Evolutionary conservation across 768 basidiomycete genomes (phyloP).

Genomic region (Plicaturopsis crispa): DNA sequence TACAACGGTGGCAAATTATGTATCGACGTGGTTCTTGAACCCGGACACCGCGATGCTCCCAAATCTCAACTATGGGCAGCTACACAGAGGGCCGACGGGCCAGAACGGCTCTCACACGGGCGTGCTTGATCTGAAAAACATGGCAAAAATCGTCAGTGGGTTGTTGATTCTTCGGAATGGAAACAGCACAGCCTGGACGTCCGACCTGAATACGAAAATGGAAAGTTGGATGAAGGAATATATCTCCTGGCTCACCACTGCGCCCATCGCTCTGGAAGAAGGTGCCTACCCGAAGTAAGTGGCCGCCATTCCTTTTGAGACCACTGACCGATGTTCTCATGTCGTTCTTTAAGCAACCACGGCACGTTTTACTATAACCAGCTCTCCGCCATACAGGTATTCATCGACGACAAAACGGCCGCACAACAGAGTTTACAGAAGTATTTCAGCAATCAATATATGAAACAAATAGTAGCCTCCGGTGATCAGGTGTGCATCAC

Average conservation of each 20-base stretch:
- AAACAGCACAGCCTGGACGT: conserved; percentile 45
- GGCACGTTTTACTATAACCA: conserved; percentile 60
- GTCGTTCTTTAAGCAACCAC: conserved; percentile 42
- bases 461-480: conserved; percentile 42
- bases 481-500: conserved; percentile 45
- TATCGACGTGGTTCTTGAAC: conserved; percentile 58
- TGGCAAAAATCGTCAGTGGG: conserved; percentile 47
- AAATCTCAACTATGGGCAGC: conserved; percentile 46
- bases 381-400: conserved; percentile 45
- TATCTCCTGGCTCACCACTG: conserved; percentile 47
- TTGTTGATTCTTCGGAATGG: conserved; percentile 45
- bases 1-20: conserved; percentile 30
- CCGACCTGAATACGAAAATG: conserved; percentile 40
- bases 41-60: conserved; percentile 54
- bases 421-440: conserved; percentile 36
- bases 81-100: conserved; percentile 9
- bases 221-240: conserved; percentile 45
- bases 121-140: conserved; percentile 41
- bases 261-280: conserved; percentile 39
- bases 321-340: background rate
- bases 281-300: conserved; percentile 40
- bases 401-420: conserved; percentile 41
- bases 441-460: conserved; percentile 45
- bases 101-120: conserved; percentile 5
- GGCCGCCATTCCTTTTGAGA: background rate